Base-by-base conservation (phyloP, 2,329 filamentous ascomycete species). In the Ceratocystis huliohia region DNA sequence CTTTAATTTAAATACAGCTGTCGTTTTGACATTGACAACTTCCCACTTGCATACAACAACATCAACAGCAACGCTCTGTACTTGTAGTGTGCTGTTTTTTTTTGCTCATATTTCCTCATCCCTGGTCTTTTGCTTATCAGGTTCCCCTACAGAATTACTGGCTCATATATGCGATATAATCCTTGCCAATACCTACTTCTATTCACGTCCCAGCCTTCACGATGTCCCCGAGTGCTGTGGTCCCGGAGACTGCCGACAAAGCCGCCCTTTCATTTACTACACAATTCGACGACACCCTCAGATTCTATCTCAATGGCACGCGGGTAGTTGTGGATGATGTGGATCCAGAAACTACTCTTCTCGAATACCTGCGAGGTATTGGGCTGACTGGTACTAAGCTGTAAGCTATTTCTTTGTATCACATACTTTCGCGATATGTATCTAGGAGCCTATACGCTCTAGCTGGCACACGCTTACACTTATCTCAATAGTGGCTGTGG, bases 371-470 rank as follows among this genome's bases (percentile, higher is more conserved):
- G 48, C 84, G 94, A 69, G 93, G 92, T 22, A 89, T 97, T 73
- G 94, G 94, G 0, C 79, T 97, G 71, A 97, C 93, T 3, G 94
- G 94, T 15, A 97, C 94, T 13, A 99, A 99, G 76, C 82, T 97
- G 76, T 85, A 77, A 68, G 79, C 17, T 59, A 15, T 72, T 17
- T 22, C 25, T 44, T 59, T n/a, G 2, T 6, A 44, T 45, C 33
- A 65, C 56, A 13, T 25, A 15, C 48, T 13, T 28, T 25, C 2
- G 8, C 28, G 48, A 25, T 25, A 28, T 5, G 20, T 53, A 10
- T 53, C 22, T 53, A 15, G 37, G 37, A 10, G 37, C 3, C 4
- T 69, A 70, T 53, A 69, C 64, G 37, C 50, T 61, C 17, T 2
- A 20, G 8, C 13, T 25, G 41, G 28, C n/a, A 33, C 15, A 61